Percentiles rank a stretch among this genome's conserved stretches.
Evolutionary conservation across 2,329 filamentous ascomycete species (phyloP).

Genomic region (Colletotrichum godetiae): DNA sequence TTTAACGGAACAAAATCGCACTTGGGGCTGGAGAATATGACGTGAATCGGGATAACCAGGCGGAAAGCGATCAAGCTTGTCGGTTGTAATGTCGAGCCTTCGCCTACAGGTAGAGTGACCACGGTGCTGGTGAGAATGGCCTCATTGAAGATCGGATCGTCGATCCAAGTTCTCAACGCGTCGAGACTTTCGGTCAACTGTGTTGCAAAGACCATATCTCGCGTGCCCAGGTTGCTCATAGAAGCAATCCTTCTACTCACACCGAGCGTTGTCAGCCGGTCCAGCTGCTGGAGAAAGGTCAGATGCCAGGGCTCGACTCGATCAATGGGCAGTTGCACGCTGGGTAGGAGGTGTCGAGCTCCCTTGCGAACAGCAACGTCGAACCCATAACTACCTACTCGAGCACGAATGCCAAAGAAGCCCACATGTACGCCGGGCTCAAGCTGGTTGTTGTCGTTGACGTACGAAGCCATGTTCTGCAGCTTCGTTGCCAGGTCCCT

Average conservation of each 20-base stretch:
- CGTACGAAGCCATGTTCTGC: constrained; percentile 71
- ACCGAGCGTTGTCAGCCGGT: constrained; percentile 53
- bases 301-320: constrained; percentile 66
- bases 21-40: constrained; percentile 59
- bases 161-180: constrained; percentile 53
- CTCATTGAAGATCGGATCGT: constrained; percentile 58
- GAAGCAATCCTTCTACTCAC: constrained; percentile 52
- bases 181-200: constrained; percentile 57
- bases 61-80: constrained; percentile 65
- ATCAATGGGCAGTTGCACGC: constrained; percentile 63
- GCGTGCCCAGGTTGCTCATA: constrained; percentile 49
- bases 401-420: constrained; percentile 67
- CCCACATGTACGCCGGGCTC: constrained; percentile 67
- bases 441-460: constrained; percentile 56
- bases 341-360: constrained; percentile 70
- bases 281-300: constrained; percentile 63
- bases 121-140: constrained; percentile 56
- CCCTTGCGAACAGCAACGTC: constrained; percentile 70
- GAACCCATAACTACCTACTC: constrained; percentile 65
- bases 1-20: constrained; percentile 70
- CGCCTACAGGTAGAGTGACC: constrained; percentile 52
- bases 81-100: constrained; percentile 35
- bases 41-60: constrained; percentile 71
- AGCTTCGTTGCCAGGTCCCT: constrained; percentile 71
- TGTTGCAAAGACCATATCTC: constrained; percentile 56